Conservation (phyloP, 306 rosid genomes). For the Quercus rubra region DNA sequence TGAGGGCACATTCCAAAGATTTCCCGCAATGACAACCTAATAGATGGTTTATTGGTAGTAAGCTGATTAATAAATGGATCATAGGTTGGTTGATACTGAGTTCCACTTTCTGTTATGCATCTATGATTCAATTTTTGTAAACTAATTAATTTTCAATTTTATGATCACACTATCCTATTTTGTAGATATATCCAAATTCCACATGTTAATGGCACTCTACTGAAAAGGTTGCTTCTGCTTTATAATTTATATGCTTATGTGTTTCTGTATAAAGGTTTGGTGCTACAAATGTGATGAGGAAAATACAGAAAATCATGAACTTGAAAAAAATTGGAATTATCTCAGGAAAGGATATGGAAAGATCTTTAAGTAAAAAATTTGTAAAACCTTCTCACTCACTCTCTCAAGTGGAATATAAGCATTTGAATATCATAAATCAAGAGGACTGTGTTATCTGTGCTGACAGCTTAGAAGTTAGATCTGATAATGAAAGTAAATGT, state of each 20-base stretch:
- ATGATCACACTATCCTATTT: too few species aligned
- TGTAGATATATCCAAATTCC: background rate
- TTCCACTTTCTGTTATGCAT: too few species aligned
- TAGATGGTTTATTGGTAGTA: too few species aligned
- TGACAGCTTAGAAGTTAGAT: background rate
- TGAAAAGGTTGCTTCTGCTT: background rate
- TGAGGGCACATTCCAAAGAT: too few species aligned
- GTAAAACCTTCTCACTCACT: background rate
- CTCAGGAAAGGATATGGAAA: background rate
- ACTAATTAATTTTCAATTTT: background rate
- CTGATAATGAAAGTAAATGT: background rate
- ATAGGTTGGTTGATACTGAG: too few species aligned
- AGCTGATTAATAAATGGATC: too few species aligned
- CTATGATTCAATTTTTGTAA: background rate
- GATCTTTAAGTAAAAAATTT: background rate
- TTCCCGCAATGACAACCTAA: too few species aligned
- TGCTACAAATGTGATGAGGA: background rate
- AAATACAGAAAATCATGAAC: background rate
- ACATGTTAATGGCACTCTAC: background rate
- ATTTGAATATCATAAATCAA: background rate
- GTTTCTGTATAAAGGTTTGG: background rate
- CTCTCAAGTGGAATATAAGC: background rate
- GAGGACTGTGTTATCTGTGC: background rate
- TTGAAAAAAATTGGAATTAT: background rate
- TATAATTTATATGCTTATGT: background rate